Conservation (phyloP, 2,329 filamentous ascomycete genomes). For the Mycosphaerella arachidis region DNA sequence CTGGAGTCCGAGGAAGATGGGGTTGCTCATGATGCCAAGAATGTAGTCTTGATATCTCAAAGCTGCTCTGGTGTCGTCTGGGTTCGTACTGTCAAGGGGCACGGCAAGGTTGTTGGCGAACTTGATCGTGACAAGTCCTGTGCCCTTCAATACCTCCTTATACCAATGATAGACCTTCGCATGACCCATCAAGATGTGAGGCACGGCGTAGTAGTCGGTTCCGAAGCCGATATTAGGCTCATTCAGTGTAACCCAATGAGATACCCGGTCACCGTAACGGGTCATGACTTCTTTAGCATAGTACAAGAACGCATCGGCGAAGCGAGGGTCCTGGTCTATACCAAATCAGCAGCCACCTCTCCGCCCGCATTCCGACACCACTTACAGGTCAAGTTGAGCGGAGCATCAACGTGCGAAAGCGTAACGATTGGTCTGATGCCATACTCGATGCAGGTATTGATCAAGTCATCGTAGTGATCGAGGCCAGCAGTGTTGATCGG, state of each 20-base stretch:
- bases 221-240: conserved; percentile 32
- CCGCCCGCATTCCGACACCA: background rate
- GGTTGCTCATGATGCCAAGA: conserved; percentile 50
- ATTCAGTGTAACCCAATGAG: conserved; percentile 41
- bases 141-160: conserved; percentile 50
- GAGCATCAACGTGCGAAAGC: conserved; percentile 42
- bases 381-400: conserved; percentile 31
- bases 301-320: conserved; percentile 37
- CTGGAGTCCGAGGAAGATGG: conserved; percentile 47
- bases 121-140: conserved; percentile 49
- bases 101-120: conserved; percentile 41
- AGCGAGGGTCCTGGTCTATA: conserved; percentile 23
- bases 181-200: conserved; percentile 26
- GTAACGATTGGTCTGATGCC: conserved; percentile 45
- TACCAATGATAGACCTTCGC: conserved; percentile 42
- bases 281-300: conserved; percentile 39
- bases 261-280: conserved; percentile 37
- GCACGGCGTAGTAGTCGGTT: conserved; percentile 29
- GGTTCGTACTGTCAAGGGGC: conserved; percentile 35
- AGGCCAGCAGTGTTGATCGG: conserved; percentile 46
- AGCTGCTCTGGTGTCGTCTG: conserved; percentile 43
- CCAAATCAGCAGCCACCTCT: background rate
- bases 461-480: conserved; percentile 47
- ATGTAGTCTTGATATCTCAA: conserved; percentile 43
- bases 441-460: conserved; percentile 40